These are phyloP conservation scores for Starmera dryadoides DNA, from an alignment of 805 yeast genomes.

Conservation along the genomic window DNA sequence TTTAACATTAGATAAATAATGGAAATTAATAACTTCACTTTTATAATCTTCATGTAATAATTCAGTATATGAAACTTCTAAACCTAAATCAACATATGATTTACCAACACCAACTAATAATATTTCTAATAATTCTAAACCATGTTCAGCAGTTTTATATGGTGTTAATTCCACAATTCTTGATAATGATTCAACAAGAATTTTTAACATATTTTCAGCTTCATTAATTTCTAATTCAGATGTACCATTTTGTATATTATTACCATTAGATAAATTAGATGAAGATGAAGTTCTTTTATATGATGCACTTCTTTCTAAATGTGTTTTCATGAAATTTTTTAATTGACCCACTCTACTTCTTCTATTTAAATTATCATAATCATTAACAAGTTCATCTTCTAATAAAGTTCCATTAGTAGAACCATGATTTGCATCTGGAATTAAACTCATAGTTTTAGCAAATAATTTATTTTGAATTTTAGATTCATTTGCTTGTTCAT, in stretches of 20 bases:
- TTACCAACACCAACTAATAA: slow-evolving; percentile 65
- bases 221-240: slow-evolving; percentile 29
- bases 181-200: slow-evolving; percentile 71
- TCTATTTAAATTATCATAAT: slow-evolving; percentile 21
- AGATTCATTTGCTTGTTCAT: slow-evolving; percentile 24
- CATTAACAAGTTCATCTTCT: slow-evolving; percentile 14
- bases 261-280: background rate
- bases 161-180: slow-evolving; percentile 71
- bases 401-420: slow-evolving; percentile 2
- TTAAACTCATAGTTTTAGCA: slow-evolving; percentile 1
- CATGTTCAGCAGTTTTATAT: slow-evolving; percentile 49
- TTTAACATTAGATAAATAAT: slow-evolving; percentile 42
- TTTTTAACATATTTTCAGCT: slow-evolving; percentile 59
- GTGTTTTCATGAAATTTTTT: slow-evolving; percentile 49
- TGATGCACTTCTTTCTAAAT: slow-evolving; percentile 36
- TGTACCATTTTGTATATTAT: slow-evolving; percentile 3
- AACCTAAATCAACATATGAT: slow-evolving; percentile 64
- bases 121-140: slow-evolving; percentile 60
- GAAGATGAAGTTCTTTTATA: slow-evolving; percentile 4
- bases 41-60: slow-evolving; percentile 30
- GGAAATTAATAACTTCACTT: slow-evolving; percentile 32
- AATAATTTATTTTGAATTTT: slow-evolving; percentile 25
- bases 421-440: too few species aligned
- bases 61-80: slow-evolving; percentile 58
- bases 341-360: slow-evolving; percentile 42